phyloP scores from a whole-genome alignment of 805 yeast genomes.

The Myxozyma lipomycoides region DNA sequence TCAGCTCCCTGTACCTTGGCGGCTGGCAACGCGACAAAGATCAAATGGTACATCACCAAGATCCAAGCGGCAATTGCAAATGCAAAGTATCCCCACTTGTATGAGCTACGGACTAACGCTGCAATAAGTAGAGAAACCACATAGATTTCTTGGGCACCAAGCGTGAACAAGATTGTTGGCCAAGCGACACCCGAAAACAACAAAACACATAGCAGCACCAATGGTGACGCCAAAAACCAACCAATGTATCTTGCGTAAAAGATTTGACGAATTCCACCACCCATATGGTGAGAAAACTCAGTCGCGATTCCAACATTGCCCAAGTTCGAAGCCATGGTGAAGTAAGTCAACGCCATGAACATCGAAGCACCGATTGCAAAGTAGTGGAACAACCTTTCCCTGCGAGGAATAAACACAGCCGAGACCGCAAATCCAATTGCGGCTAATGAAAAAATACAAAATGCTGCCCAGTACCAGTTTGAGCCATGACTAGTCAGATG shows the following conservation, averaged over 20 bases:
- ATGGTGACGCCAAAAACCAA: slow-evolving; percentile 56
- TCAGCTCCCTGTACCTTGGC: slow-evolving; percentile 33
- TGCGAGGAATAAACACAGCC: slow-evolving; percentile 34
- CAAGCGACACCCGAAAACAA: slow-evolving; percentile 38
- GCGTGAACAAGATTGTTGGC: slow-evolving; percentile 36
- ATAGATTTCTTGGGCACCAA: slow-evolving; percentile 44
- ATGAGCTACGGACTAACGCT: slow-evolving; percentile 49
- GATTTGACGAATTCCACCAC: slow-evolving; percentile 47
- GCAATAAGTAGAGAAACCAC: slow-evolving; percentile 57
- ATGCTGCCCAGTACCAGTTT: slow-evolving; percentile 67
- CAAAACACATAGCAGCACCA: slow-evolving; percentile 38
- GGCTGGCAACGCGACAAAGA: slow-evolving; percentile 24
- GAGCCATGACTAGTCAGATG: slow-evolving; percentile 55
- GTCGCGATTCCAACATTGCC: slow-evolving; percentile 49
- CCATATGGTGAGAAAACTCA: slow-evolving; percentile 49
- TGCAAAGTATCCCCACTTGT: slow-evolving; percentile 67
- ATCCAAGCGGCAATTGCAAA: slow-evolving; percentile 49
- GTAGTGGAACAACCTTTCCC: slow-evolving; percentile 34
- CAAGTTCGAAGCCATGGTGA: slow-evolving; percentile 54
- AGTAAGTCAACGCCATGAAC: slow-evolving; percentile 47
- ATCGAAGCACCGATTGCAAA: slow-evolving; percentile 44
- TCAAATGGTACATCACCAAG: slow-evolving; percentile 41
- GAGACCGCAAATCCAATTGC: slow-evolving; percentile 36
- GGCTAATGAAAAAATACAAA: slow-evolving; percentile 45
- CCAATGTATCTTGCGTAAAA: slow-evolving; percentile 54